Evolutionary conservation across 495 filamentous ascomycete genomes (phyloP).

Genomic region (Cryomyces minteri): DNA sequence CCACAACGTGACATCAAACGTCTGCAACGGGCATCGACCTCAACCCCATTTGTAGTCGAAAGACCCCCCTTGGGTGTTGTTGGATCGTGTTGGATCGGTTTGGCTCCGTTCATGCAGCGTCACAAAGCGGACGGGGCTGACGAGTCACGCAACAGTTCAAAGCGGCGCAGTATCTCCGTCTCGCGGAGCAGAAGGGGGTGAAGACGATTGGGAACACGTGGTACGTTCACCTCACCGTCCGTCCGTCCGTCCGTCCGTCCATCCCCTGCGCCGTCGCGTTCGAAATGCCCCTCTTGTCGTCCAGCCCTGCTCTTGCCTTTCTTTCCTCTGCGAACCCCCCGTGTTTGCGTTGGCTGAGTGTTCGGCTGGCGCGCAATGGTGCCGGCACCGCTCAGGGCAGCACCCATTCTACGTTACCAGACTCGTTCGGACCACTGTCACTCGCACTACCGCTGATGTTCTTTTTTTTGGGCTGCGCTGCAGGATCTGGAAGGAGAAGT

Average conservation of each 20-base stretch:
- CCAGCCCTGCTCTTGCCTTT: neutral
- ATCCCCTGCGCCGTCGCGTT: too few relatives aligned
- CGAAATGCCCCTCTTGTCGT: neutral
- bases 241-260: neutral
- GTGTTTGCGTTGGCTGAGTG: neutral
- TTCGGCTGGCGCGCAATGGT: too few relatives aligned
- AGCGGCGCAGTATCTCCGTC: constrained; percentile 83
- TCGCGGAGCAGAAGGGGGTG: constrained; percentile 73
- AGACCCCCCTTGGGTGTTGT: neutral
- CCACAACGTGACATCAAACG: neutral
- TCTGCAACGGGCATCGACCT: neutral
- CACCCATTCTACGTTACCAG: too few relatives aligned
- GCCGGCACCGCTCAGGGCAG: too few relatives aligned
- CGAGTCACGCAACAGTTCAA: constrained; percentile 37
- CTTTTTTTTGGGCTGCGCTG: neutral
- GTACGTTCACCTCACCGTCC: constrained; percentile 34
- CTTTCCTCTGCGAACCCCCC: neutral
- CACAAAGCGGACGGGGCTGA: constrained; percentile 1
- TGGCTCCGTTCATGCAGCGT: neutral
- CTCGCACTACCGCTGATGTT: too few relatives aligned
- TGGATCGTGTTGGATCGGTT: neutral
- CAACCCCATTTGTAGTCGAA: neutral
- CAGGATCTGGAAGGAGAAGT: constrained; percentile 98
- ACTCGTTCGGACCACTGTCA: too few relatives aligned
- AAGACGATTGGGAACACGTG: constrained; percentile 90